Conservation (phyloP, 306 rosid species). For the Datisca glomerata region DNA sequence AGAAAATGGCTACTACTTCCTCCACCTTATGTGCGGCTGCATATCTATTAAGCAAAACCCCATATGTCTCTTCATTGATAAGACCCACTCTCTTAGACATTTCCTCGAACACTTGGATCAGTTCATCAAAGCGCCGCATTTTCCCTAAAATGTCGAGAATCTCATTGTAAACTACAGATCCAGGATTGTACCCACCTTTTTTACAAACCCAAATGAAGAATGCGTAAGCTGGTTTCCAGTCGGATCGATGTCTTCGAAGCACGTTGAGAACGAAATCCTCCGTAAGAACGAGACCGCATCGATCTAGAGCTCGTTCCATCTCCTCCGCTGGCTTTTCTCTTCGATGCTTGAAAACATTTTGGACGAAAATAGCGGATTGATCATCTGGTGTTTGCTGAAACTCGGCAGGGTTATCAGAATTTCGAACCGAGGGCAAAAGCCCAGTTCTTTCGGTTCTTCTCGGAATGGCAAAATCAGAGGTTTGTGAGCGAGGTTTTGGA, state of each 20-base stretch:
- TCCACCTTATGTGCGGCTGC: conserved; percentile 57
- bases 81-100: conserved; percentile 42
- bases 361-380: conserved; percentile 24
- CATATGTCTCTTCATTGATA: conserved; percentile 28
- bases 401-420: conserved; percentile 4
- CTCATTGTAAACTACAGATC: conserved; percentile 38
- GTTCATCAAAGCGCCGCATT: conserved; percentile 35
- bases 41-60: conserved; percentile 34
- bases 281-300: conserved; percentile 20
- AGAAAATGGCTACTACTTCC: conserved; percentile 40
- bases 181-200: conserved; percentile 18
- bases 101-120: conserved; percentile 55
- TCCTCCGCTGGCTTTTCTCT: conserved; percentile 41
- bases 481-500: conserved; percentile 4
- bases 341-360: conserved; percentile 50
- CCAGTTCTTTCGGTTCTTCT: conserved; percentile 5
- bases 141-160: conserved; percentile 50
- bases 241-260: conserved; percentile 48
- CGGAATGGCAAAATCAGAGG: not conserved
- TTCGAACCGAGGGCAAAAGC: conserved; percentile 20
- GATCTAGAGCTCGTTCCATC: conserved; percentile 45
- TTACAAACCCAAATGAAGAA: conserved; percentile 63
- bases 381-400: conserved; percentile 11
- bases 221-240: conserved; percentile 52
- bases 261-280: conserved; percentile 46